Percentiles rank a stretch among this genome's conserved stretches.
Evolutionary conservation across 2,329 filamentous ascomycete species (phyloP).

Genomic region (Fusarium decemcellulare): DNA sequence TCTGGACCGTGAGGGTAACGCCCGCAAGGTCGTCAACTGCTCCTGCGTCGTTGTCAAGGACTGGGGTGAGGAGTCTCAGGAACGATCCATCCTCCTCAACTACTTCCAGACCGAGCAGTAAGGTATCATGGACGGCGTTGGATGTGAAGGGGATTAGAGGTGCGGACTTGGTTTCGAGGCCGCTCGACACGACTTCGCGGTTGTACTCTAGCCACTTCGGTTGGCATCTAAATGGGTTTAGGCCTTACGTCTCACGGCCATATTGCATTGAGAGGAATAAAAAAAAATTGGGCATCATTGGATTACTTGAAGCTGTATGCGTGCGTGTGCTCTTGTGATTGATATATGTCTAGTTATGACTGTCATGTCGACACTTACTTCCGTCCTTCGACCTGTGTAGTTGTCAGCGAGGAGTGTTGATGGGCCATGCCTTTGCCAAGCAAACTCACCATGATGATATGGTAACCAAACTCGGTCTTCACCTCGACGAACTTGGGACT

Average conservation of each 20-base stretch:
- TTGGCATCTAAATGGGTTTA: slow-evolving; percentile 61
- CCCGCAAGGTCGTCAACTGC: slow-evolving; percentile 99
- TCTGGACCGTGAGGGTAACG: slow-evolving; percentile 98
- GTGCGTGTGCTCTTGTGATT: slow-evolving; percentile 6
- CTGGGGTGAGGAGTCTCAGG: slow-evolving; percentile 99
- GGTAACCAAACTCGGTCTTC: slow-evolving; percentile 83
- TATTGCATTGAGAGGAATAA: slow-evolving; percentile 58
- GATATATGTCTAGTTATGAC: not conserved
- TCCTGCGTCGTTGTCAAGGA: slow-evolving; percentile 99
- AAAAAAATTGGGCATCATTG: slow-evolving; percentile 54
- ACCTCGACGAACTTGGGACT: slow-evolving; percentile 78
- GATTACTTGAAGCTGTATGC: slow-evolving; percentile 32
- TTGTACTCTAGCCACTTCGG: slow-evolving; percentile 64
- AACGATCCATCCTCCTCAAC: slow-evolving; percentile 99
- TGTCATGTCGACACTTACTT: slow-evolving; percentile 48
- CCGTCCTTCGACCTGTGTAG: slow-evolving; percentile 56
- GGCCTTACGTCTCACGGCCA: slow-evolving; percentile 52
- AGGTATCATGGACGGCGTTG: slow-evolving; percentile 50
- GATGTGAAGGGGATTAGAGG: slow-evolving; percentile 58
- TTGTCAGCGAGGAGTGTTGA: slow-evolving; percentile 12
- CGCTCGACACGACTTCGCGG: slow-evolving; percentile 54
- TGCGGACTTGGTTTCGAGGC: slow-evolving; percentile 51
- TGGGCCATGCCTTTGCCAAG: not conserved
- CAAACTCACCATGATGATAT: slow-evolving; percentile 80
- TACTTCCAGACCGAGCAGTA: slow-evolving; percentile 98